Conservation (phyloP, 768 basidiomycete genomes). For the Lactarius tabidus region DNA sequence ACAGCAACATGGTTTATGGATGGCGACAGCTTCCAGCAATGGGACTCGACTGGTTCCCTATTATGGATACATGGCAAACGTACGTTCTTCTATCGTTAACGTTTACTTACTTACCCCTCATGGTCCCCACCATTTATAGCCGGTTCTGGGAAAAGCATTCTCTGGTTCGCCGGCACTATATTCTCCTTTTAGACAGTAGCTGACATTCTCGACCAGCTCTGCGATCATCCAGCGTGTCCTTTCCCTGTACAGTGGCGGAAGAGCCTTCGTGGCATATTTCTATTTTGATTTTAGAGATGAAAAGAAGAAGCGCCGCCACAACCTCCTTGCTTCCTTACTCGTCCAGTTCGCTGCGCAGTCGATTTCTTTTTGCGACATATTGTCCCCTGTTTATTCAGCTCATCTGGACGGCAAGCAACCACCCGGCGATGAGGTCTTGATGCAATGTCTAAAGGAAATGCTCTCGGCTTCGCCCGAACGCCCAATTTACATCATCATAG, state of each 20-base stretch:
- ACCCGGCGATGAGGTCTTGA: neutral
- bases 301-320: neutral
- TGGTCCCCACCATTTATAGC: neutral
- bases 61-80: neutral
- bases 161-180: neutral
- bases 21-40: neutral
- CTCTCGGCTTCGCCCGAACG: neutral
- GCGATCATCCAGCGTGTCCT: neutral
- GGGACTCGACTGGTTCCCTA: neutral
- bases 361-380: neutral
- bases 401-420: neutral
- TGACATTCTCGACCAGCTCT: neutral
- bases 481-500: neutral
- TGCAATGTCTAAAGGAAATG: neutral
- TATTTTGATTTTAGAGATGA: neutral
- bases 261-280: neutral
- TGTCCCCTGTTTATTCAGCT: neutral
- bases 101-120: neutral
- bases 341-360: neutral
- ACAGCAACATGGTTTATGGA: neutral
- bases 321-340: neutral
- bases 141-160: neutral
- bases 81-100: neutral
- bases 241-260: neutral
- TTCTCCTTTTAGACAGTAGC: neutral